Base-by-base conservation (phyloP, 1,284 basidiomycete species). In the Microbotryum intermedium region DNA sequence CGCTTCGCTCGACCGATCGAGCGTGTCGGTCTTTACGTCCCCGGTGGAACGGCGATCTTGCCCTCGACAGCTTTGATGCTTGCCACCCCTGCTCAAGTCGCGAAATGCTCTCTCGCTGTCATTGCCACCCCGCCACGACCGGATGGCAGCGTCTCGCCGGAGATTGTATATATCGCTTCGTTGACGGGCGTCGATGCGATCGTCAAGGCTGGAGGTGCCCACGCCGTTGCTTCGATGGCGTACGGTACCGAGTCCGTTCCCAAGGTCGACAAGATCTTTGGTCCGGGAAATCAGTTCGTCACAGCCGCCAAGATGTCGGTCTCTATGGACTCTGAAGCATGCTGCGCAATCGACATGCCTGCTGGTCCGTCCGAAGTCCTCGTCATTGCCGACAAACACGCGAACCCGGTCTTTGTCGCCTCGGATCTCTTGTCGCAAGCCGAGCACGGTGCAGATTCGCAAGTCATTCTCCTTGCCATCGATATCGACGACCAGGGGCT, bases 251-350 rank as follows among this genome's bases (percentile, higher is more conserved):
- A 87, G 72, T 86, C 86, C 3, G 91, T 94, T 9, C 91, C 92
- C n/a, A 98, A 99, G 77, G 95, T 98, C 20, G 95, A 98, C 80
- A 99, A 97, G 78, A 94, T 98, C 69, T 95, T 97, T 71, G 95
- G 95, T 21, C 95, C 95, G 4, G 95, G 95, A 26, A 98, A 98
- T 74, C 95, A 98, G 75, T 99, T 94, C 87, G 95, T 99, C 28
- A 98, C 94, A 0, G 95, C 95, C 1, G 94, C 94, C 59, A 99
- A 99, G 80, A 97, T 98, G 95, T 58, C 68, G 11, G 70, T 71
- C 11, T 70, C 70, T 42, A 69, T 97, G 64, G 95, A 98, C 74
- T 92, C 92, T n/a, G 88, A 93, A 72, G 94, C 95, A 6, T 78
- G 93, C 62, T 91, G 97, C 11, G 87, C 89, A 23, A 99, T 98